These are phyloP conservation scores for Penicillium aurantiogriseum DNA, from an alignment of 2,329 filamentous ascomycete species.

Conservation along the genomic window DNA sequence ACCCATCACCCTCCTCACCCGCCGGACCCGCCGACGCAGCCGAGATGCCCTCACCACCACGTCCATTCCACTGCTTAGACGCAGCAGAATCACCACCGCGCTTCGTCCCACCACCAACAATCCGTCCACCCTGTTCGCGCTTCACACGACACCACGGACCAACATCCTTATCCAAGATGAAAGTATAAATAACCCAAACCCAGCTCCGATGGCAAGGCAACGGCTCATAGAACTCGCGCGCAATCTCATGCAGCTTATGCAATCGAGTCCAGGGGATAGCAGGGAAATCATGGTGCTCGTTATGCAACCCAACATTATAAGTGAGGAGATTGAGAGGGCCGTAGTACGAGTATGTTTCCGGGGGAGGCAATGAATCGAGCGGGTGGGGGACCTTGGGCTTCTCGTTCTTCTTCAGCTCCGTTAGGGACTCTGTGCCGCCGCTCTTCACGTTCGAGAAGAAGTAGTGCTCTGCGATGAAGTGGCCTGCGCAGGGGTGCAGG, in stretches of 20 bases:
- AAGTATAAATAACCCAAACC: slow-evolving; percentile 91
- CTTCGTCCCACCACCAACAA: slow-evolving; percentile 49
- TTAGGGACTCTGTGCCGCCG: slow-evolving; percentile 49
- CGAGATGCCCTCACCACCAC: slow-evolving; percentile 47
- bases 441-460: slow-evolving; percentile 54
- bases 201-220: slow-evolving; percentile 87
- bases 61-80: slow-evolving; percentile 23
- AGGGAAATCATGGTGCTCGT: slow-evolving; percentile 98
- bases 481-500: slow-evolving; percentile 88
- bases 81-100: not conserved
- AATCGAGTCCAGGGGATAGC: slow-evolving; percentile 92
- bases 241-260: slow-evolving; percentile 72
- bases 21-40: slow-evolving; percentile 47
- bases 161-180: slow-evolving; percentile 85
- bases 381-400: slow-evolving; percentile 48
- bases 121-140: slow-evolving; percentile 71
- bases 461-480: slow-evolving; percentile 98
- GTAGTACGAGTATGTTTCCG: slow-evolving; percentile 97
- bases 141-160: slow-evolving; percentile 92
- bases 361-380: slow-evolving; percentile 64
- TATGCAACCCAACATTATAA: slow-evolving; percentile 97
- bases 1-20: slow-evolving; percentile 53
- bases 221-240: slow-evolving; percentile 86
- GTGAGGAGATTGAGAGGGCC: slow-evolving; percentile 86
- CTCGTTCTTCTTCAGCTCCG: slow-evolving; percentile 47